phyloP scores from a whole-genome alignment of 2,329 filamentous ascomycete genomes.

The Xylaria multiplex region DNA sequence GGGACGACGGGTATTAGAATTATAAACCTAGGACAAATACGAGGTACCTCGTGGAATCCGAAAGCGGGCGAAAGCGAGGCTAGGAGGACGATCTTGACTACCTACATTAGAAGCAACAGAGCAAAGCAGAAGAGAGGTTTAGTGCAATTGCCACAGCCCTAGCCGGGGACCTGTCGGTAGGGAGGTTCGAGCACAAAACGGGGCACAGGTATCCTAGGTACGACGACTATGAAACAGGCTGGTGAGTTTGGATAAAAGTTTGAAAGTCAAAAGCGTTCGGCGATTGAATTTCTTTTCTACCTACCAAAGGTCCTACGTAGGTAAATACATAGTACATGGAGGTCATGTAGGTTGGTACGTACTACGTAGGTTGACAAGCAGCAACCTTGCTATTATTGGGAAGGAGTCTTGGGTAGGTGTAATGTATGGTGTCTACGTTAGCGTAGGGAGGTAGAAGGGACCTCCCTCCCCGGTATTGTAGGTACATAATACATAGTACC shows the following conservation, averaged over 20 bases:
- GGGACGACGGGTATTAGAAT: slow-evolving; percentile 4
- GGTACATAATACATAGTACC: no score
- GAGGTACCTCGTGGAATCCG: slow-evolving; percentile 12
- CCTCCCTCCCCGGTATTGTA: no score
- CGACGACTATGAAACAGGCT: neutral
- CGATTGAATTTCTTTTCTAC: slow-evolving; percentile 20
- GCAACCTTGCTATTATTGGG: neutral
- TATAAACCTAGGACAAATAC: slow-evolving; percentile 6
- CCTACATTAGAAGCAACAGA: slow-evolving; percentile 10
- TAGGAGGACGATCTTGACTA: slow-evolving; percentile 16
- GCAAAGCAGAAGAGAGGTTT: neutral
- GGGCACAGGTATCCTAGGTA: neutral
- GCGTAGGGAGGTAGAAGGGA: neutral
- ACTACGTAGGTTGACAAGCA: neutral
- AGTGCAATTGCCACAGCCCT: neutral
- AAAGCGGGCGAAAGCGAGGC: slow-evolving; percentile 11
- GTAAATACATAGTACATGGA: no score
- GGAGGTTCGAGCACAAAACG: neutral
- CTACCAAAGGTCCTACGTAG: neutral
- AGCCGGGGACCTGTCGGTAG: neutral
- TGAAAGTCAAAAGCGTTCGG: neutral
- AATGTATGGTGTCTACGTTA: neutral
- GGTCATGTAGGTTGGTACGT: neutral
- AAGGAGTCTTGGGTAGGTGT: neutral
- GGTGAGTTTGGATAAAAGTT: slow-evolving; percentile 5